These are phyloP conservation scores for Saccharomycopsis guyanensis DNA, from an alignment of 805 yeast species.

Conservation along the genomic window DNA sequence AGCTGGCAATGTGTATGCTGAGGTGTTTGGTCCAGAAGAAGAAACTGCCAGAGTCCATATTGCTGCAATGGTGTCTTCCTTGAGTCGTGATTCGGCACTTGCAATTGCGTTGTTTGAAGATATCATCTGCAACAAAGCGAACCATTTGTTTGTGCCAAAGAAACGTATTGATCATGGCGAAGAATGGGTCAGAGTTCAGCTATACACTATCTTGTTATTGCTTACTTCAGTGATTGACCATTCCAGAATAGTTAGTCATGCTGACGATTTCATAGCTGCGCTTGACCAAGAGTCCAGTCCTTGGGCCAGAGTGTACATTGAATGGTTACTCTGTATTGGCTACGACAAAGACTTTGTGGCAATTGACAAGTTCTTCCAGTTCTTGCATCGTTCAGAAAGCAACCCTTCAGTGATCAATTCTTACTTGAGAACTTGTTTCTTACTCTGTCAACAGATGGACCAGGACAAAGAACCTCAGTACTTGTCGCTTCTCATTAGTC, in stretches of 20 bases:
- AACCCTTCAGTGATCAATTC: conserved; percentile 45
- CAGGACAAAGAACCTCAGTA: conserved; percentile 26
- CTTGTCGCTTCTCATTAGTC: conserved; percentile 38
- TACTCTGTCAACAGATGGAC: conserved; percentile 41
- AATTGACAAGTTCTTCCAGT: conserved; percentile 22
- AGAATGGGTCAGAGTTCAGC: conserved; percentile 54
- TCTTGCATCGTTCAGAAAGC: conserved; percentile 28
- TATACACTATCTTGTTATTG: conserved; percentile 44
- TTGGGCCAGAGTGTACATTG: conserved; percentile 61
- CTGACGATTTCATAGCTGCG: conserved; percentile 29
- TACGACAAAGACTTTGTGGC: conserved; percentile 27
- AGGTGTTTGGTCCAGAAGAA: conserved; percentile 39
- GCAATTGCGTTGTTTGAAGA: conserved; percentile 20
- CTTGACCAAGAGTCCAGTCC: conserved; percentile 70
- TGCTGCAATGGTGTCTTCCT: neutral
- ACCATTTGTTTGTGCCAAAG: conserved; percentile 40
- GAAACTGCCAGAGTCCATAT: neutral
- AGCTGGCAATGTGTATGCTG: conserved; percentile 34
- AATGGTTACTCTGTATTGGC: conserved; percentile 61
- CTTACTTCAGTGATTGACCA: conserved; percentile 29
- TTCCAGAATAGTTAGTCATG: conserved; percentile 23
- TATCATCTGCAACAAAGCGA: conserved; percentile 31
- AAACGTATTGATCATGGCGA: conserved; percentile 62
- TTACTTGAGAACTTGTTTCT: conserved; percentile 53
- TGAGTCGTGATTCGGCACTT: neutral